Conservation (phyloP, 768 basidiomycete genomes). For the Rubroboletus satanas region DNA sequence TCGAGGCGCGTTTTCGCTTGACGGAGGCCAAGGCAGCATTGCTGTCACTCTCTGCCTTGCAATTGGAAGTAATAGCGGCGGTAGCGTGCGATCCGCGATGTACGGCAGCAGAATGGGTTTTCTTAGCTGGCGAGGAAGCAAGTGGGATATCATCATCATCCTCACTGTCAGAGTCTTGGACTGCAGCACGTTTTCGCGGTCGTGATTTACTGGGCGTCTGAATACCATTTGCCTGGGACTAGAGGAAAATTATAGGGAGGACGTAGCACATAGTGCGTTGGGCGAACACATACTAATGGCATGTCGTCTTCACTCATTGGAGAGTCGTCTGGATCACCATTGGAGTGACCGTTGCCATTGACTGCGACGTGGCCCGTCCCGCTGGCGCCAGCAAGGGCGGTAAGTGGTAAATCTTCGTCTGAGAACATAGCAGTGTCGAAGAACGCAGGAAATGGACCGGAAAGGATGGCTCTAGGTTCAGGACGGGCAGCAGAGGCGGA, state of each 20-base stretch:
- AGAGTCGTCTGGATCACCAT: constrained; percentile 38
- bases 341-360: constrained; percentile 42
- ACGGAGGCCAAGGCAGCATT: constrained; percentile 42
- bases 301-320: constrained; percentile 69
- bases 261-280: background rate
- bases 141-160: constrained; percentile 67
- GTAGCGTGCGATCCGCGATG: constrained; percentile 39
- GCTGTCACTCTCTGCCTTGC: constrained; percentile 37
- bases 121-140: constrained; percentile 68
- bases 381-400: constrained; percentile 34
- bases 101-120: constrained; percentile 35
- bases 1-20: constrained; percentile 44
- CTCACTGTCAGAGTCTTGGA: constrained; percentile 54
- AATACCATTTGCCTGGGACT: constrained; percentile 55
- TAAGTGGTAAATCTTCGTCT: constrained; percentile 57
- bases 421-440: constrained; percentile 47
- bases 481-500: constrained; percentile 13
- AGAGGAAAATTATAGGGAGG: constrained; percentile 26
- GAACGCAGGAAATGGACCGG: constrained; percentile 8
- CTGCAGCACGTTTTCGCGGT: constrained; percentile 52
- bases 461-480: background rate
- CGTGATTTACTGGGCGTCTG: constrained; percentile 34
- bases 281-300: constrained; percentile 54
- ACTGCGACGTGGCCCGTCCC: constrained; percentile 42
- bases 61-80: constrained; percentile 35